Percentiles rank a stretch among this genome's conserved stretches.
Conservation (phyloP, 306 rosid genomes). For the Citrullus amarus region DNA sequence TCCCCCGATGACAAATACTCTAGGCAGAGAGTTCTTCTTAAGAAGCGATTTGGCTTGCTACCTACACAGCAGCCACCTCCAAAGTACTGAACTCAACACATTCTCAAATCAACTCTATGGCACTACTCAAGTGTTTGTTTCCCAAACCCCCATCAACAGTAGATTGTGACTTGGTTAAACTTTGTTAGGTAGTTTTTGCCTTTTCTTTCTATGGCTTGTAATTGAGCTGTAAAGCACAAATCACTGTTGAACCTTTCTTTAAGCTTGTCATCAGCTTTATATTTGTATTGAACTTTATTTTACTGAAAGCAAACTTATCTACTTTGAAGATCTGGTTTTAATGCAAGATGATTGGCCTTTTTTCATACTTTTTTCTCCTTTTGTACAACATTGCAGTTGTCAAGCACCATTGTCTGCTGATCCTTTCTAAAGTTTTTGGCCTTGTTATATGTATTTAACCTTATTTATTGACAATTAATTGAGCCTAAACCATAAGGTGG, state of each 20-base stretch:
- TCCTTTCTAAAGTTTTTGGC: neutral
- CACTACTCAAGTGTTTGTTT: neutral
- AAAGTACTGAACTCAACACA: conserved; percentile 42
- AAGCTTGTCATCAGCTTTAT: conserved; percentile 1
- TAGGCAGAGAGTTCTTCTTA: conserved; percentile 66
- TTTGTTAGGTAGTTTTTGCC: neutral
- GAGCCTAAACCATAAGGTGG: neutral
- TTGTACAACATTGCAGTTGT: neutral
- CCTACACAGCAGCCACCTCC: conserved; percentile 75
- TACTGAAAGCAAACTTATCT: neutral
- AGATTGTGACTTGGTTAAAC: neutral
- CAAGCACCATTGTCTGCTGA: neutral
- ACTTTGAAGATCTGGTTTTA: neutral
- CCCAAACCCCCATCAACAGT: neutral
- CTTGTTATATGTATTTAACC: neutral
- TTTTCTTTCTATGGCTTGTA: neutral
- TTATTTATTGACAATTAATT: neutral
- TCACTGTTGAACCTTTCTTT: conserved; percentile 1
- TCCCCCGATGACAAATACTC: conserved; percentile 84
- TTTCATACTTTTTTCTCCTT: neutral
- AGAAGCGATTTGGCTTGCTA: conserved; percentile 85
- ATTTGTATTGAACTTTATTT: neutral
- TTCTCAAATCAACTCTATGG: neutral
- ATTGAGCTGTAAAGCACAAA: conserved; percentile 5
- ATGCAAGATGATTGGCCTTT: conserved; percentile 1